phyloP scores from a whole-genome alignment of 208 protist species.

The Kentomonas sorsogonicus region DNA sequence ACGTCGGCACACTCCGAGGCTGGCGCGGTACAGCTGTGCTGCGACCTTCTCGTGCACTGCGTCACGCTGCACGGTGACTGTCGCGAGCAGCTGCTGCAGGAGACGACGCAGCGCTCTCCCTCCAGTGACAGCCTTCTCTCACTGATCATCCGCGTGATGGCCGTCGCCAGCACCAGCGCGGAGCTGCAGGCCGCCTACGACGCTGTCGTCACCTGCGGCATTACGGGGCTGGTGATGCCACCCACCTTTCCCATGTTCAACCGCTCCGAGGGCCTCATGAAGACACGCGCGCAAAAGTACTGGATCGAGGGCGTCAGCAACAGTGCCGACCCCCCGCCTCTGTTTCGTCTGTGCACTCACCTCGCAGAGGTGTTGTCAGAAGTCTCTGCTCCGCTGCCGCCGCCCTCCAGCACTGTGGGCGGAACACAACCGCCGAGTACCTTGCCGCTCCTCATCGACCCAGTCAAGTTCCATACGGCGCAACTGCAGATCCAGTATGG shows the following conservation, averaged over 20 bases:
- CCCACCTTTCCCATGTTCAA: not conserved
- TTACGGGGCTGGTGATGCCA: constrained; percentile 11
- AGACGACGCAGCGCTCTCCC: not conserved
- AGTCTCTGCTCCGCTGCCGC: not conserved
- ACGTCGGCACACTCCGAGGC: constrained; percentile 13
- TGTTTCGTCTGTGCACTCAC: constrained; percentile 23
- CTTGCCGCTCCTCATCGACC: constrained; percentile 12
- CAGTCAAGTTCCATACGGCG: too few species aligned
- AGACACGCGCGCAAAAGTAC: constrained; percentile 14
- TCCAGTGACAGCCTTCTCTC: constrained; percentile 4
- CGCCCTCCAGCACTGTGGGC: not conserved
- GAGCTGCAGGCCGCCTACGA: constrained; percentile 19
- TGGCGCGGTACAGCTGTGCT: constrained; percentile 30
- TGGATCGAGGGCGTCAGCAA: constrained; percentile 44
- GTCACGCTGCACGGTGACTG: constrained; percentile 21
- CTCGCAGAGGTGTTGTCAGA: constrained; percentile 21
- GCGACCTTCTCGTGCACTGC: constrained; percentile 29
- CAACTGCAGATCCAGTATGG: constrained; percentile 41
- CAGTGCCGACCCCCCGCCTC: constrained; percentile 22
- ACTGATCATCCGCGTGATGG: not conserved
- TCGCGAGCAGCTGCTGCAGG: constrained; percentile 18
- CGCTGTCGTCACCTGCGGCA: constrained; percentile 19
- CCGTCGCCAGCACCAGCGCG: not conserved
- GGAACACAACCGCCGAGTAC: not conserved
- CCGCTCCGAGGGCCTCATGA: not conserved